Percentiles rank a stretch among this genome's conserved stretches.
These are phyloP conservation scores for Oryza longistaminata DNA, from an alignment of 176 grass and related monocot genomes.

Conservation along the genomic window DNA sequence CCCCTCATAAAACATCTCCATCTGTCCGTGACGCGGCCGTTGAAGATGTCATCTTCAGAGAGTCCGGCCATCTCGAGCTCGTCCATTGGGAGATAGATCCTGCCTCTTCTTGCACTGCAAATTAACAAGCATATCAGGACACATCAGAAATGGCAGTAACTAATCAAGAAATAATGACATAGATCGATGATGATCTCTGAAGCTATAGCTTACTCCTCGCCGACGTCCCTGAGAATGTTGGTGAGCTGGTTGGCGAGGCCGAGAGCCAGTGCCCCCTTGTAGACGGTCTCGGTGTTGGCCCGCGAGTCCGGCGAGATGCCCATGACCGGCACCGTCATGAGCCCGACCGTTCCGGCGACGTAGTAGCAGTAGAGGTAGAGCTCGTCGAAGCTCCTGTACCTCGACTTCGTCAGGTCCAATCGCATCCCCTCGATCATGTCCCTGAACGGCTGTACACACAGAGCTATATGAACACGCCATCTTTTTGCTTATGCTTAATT, in stretches of 20 bases:
- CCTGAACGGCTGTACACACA: slow-evolving; percentile 52
- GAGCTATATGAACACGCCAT: too few relatives aligned
- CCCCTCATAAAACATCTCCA: slow-evolving; percentile 83
- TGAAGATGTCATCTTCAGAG: slow-evolving; percentile 80
- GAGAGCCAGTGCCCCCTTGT: slow-evolving; percentile 49
- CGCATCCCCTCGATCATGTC: slow-evolving; percentile 99
- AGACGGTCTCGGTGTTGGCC: too few relatives aligned
- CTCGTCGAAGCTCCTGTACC: slow-evolving; percentile 88
- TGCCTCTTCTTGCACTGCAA: slow-evolving; percentile 70
- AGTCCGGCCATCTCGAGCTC: slow-evolving; percentile 74
- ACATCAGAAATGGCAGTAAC: neutral
- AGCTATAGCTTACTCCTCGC: slow-evolving; percentile 67
- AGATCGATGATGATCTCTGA: neutral
- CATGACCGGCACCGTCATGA: slow-evolving; percentile 76
- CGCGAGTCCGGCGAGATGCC: too few relatives aligned
- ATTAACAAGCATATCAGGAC: neutral
- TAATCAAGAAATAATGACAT: neutral
- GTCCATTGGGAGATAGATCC: slow-evolving; percentile 85
- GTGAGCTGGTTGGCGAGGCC: slow-evolving; percentile 95
- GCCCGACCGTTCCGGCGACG: slow-evolving; percentile 82
- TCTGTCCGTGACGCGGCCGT: slow-evolving; percentile 61
- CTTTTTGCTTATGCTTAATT: too few relatives aligned
- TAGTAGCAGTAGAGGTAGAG: slow-evolving; percentile 98
- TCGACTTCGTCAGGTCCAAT: slow-evolving; percentile 66
- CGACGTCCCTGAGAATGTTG: slow-evolving; percentile 89